Base-by-base conservation (phyloP, 129 eudicot genomes). In the Chrysanthemum lavandulifolium region DNA sequence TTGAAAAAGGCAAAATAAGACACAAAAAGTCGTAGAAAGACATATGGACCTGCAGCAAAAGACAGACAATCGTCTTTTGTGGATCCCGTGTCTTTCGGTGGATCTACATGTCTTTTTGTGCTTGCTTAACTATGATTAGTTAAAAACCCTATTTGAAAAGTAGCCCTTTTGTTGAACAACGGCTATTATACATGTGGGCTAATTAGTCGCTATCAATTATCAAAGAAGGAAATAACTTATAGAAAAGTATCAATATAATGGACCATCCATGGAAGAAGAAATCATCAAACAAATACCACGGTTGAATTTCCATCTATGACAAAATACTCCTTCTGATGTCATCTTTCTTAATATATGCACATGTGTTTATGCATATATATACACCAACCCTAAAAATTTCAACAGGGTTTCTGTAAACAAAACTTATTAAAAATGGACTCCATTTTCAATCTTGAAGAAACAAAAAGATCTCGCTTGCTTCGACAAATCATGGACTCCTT, bases 361-460 rank as follows among this genome's bases (percentile, higher is more conserved):
- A 65, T 9, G 31, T 36, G 14, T 55, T 19, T 48, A 61, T 48
- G 12, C 15, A 73, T 61, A 61, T 15, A 25, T 15, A 29, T 18
- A 5, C 52, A 54, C 19, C 31, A 47, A 60, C 60, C 49, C 55
- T 23, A 15, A 0, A 25, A 2, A 48, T 11, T 16, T 19, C 25
- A 23, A 60, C 14, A 49, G 68, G 72, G 64, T 18, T 53, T 82
- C 29, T 14, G 45, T 73, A n/a, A 65, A 23, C n/a, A 40, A 47
- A 18, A 4, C 5, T 16, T 53, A 59, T 19, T 65, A 72, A 69
- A 58, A 49, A 94, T 94, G 99, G 89, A 86, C 60, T 78, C 88
- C 70, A 85, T 94, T 56, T 94, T 94, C 83, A 54, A 71, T 59
- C 96, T 90, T 18, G 76, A 73, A 54, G 81, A 83, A 61, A 81